A percentile compares a stretch with the other conserved stretches of the same genome.
These are phyloP conservation scores for Sphagnum fallax DNA, from an alignment of 228 moss, liverwort and hornwort species.

Conservation along the genomic window DNA sequence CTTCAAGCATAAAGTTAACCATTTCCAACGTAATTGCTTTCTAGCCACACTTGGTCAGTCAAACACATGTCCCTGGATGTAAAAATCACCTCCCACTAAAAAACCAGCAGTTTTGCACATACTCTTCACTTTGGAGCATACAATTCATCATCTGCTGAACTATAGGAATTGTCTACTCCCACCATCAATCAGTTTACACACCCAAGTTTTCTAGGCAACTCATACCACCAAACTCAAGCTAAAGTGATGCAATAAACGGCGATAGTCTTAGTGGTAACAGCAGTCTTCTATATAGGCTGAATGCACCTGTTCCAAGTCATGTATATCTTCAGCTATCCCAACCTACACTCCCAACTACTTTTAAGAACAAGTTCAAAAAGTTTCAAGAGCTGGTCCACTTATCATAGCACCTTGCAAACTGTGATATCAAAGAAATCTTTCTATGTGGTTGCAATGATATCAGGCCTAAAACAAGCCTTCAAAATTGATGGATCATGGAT, in stretches of 20 bases:
- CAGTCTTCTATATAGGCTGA: constrained; percentile 69
- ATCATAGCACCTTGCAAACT: no score
- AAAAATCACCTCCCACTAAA: background rate
- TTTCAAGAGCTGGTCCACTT: background rate
- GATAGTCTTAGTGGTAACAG: constrained; percentile 38
- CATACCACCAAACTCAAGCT: no score
- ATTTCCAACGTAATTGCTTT: background rate
- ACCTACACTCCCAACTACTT: background rate
- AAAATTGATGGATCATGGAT: no score
- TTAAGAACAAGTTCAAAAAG: background rate
- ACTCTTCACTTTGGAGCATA: no score
- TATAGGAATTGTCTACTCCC: no score
- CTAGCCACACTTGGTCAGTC: background rate
- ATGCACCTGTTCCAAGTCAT: constrained; percentile 84
- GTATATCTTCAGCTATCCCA: constrained; percentile 77
- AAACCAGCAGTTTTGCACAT: background rate
- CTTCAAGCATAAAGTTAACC: background rate
- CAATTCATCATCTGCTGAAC: no score
- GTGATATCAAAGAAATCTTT: no score
- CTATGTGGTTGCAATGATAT: no score
- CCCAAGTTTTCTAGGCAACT: no score
- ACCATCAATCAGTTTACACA: no score
- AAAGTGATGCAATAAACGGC: no score
- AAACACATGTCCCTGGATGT: background rate
- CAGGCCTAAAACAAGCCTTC: background rate